Evolutionary conservation across 805 yeast species (phyloP), one percentile per base, ranked within the genome.

Genomic region (Groenewaldozyma salmanticensis): DNA sequence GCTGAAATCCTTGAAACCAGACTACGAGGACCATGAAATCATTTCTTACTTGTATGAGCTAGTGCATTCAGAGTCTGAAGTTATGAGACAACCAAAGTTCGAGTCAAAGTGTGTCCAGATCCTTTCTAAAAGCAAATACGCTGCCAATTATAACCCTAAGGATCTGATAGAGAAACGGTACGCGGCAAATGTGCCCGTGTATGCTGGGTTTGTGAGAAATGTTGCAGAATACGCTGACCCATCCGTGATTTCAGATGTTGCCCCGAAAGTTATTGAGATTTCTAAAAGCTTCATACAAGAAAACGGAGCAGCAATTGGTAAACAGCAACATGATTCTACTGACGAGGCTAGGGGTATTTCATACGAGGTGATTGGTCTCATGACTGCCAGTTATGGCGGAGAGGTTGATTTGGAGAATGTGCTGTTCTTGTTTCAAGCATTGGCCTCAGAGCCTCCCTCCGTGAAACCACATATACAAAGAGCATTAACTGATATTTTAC

Each of bases 401-500:
- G 74, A 71, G 46, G 55, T 85, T 31, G 73, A 72, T 24, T 13
- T 24, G 7, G 29, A 24, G 7, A 24, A 9, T 24, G 7, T 24
- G 7, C 13, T 9, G 7, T 24, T 24, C 29, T 60, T 88, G 16
- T 78, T 87, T 47, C 77, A 77, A 29, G 77, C 92, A 19, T 60
- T 88, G 31, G 71, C 69, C 39, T 73, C 74, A 1, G 96, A 88
- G 46, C 48, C 67, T 3, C 48, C 71, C 0, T 88, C 81, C 13
- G 64, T 83, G 44, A 68, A 81, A 45, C 59, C 81, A 2, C 72
- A 84, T 0, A 72, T 87, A 31, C 92, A 81, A 52, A 86, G 81
- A 38, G 75, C 83, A 0, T 61, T 88, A 15, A 71, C 85, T 0
- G 68, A 76, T 1, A 55, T 84, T 27, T 66, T 80, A 0, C 64